These are phyloP conservation scores for Macrophomina pseudophaseolina DNA, from an alignment of 2,329 filamentous ascomycete species.

Conservation along the genomic window DNA sequence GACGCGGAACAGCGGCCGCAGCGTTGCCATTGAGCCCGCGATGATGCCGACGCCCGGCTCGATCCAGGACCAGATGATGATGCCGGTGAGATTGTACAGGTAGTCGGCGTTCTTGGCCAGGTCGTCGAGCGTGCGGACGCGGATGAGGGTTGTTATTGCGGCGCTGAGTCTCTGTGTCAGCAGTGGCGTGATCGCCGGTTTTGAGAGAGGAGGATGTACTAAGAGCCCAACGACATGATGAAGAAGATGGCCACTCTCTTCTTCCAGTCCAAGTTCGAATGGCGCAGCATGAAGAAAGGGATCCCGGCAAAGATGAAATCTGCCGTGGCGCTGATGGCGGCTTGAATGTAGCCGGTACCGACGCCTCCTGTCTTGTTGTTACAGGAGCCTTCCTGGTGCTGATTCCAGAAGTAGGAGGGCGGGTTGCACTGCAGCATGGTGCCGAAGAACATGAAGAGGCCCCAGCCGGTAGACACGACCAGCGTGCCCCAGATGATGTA, in stretches of 20 bases:
- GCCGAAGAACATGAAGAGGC: constrained; percentile 7
- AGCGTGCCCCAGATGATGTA: constrained; percentile 47
- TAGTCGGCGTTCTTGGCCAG: not conserved
- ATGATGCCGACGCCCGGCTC: constrained; percentile 47
- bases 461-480: constrained; percentile 10
- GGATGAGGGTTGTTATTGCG: constrained; percentile 14
- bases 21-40: constrained; percentile 55
- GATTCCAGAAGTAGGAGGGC: constrained; percentile 56
- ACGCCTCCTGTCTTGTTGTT: not conserved
- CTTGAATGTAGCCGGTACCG: not conserved
- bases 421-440: constrained; percentile 48
- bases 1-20: constrained; percentile 53
- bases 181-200: too few relatives aligned
- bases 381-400: not conserved
- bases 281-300: constrained; percentile 11
- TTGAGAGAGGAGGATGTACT: not conserved
- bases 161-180: not conserved
- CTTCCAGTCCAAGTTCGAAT: constrained; percentile 3
- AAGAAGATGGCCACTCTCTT: not conserved
- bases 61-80: constrained; percentile 34
- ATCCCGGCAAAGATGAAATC: constrained; percentile 9
- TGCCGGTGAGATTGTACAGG: constrained; percentile 17
- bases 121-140: not conserved
- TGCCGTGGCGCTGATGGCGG: not conserved
- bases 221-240: constrained; percentile 16